These are phyloP conservation scores for Mucuna pruriens DNA, from an alignment of 306 rosid species.

Conservation along the genomic window DNA sequence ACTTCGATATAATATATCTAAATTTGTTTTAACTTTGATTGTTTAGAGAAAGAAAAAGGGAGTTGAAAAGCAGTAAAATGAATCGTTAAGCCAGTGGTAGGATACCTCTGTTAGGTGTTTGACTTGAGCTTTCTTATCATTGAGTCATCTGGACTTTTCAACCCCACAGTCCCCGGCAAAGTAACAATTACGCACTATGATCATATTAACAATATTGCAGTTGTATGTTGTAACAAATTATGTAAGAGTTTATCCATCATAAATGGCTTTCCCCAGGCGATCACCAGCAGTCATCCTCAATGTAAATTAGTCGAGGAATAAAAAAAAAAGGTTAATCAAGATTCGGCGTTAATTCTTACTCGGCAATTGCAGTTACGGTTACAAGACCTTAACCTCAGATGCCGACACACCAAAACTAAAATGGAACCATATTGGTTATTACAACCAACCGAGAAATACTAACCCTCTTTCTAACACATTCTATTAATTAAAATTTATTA, in stretches of 20 bases:
- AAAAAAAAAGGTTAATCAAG: background rate
- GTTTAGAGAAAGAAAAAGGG: background rate
- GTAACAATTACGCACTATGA: background rate
- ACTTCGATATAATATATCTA: background rate
- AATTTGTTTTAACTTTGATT: background rate
- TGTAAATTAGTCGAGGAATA: background rate
- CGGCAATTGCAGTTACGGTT: background rate
- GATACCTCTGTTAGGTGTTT: background rate
- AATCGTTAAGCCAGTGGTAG: background rate
- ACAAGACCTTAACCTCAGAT: background rate
- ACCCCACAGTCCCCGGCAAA: background rate
- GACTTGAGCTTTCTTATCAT: background rate
- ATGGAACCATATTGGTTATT: conserved; percentile 2
- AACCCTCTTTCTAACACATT: too few relatives aligned
- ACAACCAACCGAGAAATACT: too few relatives aligned
- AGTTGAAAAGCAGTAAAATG: background rate
- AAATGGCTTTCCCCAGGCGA: background rate
- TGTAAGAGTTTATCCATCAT: background rate
- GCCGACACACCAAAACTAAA: conserved; percentile 17
- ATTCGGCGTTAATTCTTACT: background rate
- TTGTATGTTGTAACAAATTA: background rate
- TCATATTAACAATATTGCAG: background rate
- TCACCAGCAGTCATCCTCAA: background rate
- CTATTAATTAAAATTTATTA: too few relatives aligned
- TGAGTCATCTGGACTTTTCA: background rate